phyloP scores from a whole-genome alignment of 768 basidiomycete genomes.

The Tulasnella sp. region DNA sequence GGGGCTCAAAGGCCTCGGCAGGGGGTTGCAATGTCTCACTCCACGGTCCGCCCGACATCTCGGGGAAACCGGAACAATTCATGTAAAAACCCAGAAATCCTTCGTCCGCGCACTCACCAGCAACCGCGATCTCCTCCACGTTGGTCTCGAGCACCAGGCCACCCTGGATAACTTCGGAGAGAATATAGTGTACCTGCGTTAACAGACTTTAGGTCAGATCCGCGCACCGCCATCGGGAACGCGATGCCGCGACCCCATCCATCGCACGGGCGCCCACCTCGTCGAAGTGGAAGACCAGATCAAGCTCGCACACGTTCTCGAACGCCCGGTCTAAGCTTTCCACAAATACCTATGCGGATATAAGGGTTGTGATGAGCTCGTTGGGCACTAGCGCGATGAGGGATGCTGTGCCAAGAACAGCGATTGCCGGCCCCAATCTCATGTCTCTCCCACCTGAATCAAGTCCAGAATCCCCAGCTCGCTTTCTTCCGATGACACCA shows the following conservation, averaged over 20 bases:
- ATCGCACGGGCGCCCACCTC: constrained; percentile 52
- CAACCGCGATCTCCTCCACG: constrained; percentile 73
- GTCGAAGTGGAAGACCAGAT: constrained; percentile 98
- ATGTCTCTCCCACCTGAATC: constrained; percentile 70
- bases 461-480: constrained; percentile 94
- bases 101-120: constrained; percentile 50
- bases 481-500: constrained; percentile 93
- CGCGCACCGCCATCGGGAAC: constrained; percentile 15
- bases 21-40: not conserved
- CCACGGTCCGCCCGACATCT: constrained; percentile 16
- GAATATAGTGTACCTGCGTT: constrained; percentile 82
- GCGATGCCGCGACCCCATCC: not conserved
- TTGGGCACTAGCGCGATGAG: not conserved
- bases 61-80: constrained; percentile 11
- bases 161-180: constrained; percentile 95
- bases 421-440: too few relatives aligned
- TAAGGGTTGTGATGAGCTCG: constrained; percentile 10
- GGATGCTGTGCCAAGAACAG: not conserved
- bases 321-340: constrained; percentile 94
- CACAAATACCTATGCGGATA: constrained; percentile 75
- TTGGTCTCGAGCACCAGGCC: constrained; percentile 95
- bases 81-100: constrained; percentile 14
- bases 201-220: not conserved
- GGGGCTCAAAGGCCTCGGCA: not conserved
- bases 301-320: constrained; percentile 97